phyloP scores from a whole-genome alignment of 441 rosid genomes.

The Daphne laureola region DNA sequence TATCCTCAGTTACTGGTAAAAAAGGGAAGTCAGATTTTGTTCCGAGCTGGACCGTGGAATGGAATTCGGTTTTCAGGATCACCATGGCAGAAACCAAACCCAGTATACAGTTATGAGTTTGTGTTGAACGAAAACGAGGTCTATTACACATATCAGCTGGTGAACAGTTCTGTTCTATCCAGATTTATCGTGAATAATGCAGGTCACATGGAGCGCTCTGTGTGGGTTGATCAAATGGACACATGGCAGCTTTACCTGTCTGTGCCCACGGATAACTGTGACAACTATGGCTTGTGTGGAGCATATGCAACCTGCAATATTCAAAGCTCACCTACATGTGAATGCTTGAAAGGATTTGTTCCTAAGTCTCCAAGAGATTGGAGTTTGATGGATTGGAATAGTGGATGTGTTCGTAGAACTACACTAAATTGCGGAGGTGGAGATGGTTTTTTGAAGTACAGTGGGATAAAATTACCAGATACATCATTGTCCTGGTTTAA shows the following conservation, averaged over 20 bases:
- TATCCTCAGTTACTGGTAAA: neutral
- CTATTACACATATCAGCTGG: neutral
- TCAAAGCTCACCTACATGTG: neutral
- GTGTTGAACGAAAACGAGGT: neutral
- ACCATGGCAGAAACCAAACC: neutral
- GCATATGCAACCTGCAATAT: conserved; percentile 6
- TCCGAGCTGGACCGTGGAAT: conserved; percentile 12
- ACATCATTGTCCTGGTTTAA: conserved; percentile 1
- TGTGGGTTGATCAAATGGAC: conserved; percentile 1
- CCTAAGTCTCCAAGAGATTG: neutral
- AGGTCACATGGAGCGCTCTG: neutral
- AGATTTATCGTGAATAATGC: neutral
- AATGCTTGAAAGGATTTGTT: conserved; percentile 8
- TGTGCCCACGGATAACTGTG: neutral
- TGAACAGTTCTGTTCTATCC: neutral
- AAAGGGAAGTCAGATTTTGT: neutral
- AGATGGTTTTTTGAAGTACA: conserved; percentile 5
- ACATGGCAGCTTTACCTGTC: conserved; percentile 3
- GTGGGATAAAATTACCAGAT: conserved; percentile 5
- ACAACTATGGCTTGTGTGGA: conserved; percentile 1
- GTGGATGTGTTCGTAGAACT: conserved; percentile 7
- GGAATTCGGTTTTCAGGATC: neutral
- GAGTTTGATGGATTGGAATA: neutral
- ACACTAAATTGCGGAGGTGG: conserved; percentile 6
- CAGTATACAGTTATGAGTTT: neutral